Percentiles rank a stretch among this genome's conserved stretches.
These are phyloP conservation scores for Aspergillus spinulosporus DNA, from an alignment of 2,329 filamentous ascomycete genomes.

Conservation along the genomic window DNA sequence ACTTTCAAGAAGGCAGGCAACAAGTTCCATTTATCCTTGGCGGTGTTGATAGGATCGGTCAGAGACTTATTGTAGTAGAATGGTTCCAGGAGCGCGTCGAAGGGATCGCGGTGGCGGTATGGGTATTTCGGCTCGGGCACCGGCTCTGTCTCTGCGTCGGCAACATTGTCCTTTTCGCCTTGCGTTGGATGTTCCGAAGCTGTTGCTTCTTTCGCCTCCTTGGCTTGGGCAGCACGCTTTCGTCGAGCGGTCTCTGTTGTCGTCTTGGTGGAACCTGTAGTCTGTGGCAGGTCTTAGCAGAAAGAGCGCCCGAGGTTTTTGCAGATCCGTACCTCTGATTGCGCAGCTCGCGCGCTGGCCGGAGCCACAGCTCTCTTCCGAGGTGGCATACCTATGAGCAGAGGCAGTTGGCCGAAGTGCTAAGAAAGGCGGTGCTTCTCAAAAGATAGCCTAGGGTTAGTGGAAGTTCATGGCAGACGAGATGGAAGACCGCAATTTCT, in stretches of 20 bases:
- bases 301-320: constrained; percentile 3
- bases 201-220: constrained; percentile 27
- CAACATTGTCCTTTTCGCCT: constrained; percentile 15
- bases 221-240: constrained; percentile 32
- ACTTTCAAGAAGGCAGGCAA: constrained; percentile 97
- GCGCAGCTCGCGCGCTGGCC: constrained; percentile 28
- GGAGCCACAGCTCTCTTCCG: constrained; percentile 38
- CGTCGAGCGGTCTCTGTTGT: constrained; percentile 27
- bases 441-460: background rate
- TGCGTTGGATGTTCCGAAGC: constrained; percentile 23
- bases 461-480: constrained; percentile 16
- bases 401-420: background rate
- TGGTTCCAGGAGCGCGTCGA: constrained; percentile 66
- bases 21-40: constrained; percentile 90
- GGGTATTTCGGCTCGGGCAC: constrained; percentile 24
- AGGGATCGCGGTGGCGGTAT: constrained; percentile 43
- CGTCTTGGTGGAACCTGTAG: constrained; percentile 17
- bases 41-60: constrained; percentile 69
- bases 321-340: constrained; percentile 35
- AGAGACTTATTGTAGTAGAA: constrained; percentile 69
- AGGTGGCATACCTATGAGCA: constrained; percentile 35
- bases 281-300: constrained; percentile 23
- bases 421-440: background rate
- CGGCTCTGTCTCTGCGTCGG: constrained; percentile 2
- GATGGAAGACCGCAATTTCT: constrained; percentile 23